A percentile compares a stretch with the other conserved stretches of the same genome.
phyloP scores from a whole-genome alignment of 371 early-diverging fungal genomes.

The Entomophthora muscae region DNA sequence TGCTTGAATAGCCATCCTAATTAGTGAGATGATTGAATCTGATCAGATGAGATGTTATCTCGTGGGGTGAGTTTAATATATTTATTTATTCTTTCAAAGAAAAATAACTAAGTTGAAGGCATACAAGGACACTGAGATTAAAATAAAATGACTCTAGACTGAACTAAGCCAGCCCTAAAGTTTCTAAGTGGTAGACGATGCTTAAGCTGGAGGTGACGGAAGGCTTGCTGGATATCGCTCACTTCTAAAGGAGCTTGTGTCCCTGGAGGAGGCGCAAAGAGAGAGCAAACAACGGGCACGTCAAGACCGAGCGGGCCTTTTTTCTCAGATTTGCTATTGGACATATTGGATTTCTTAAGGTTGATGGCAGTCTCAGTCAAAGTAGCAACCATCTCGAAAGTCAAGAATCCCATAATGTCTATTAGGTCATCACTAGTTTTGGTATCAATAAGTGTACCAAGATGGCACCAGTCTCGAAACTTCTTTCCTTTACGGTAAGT shows the following conservation, averaged over 20 bases:
- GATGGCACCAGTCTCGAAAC: slow-evolving; percentile 91
- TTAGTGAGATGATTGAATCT: too few relatives aligned
- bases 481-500: slow-evolving; percentile 85
- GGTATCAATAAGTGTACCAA: slow-evolving; percentile 66
- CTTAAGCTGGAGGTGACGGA: slow-evolving; percentile 45
- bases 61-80: too few relatives aligned
- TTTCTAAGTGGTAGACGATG: slow-evolving; percentile 50
- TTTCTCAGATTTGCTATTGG: slow-evolving; percentile 6
- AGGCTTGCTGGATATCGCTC: slow-evolving; percentile 83
- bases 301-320: slow-evolving; percentile 10
- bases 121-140: slow-evolving; percentile 18
- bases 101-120: not conserved
- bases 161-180: slow-evolving; percentile 56
- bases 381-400: slow-evolving; percentile 88
- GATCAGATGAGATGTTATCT: too few relatives aligned
- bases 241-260: slow-evolving; percentile 66
- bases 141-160: slow-evolving; percentile 56
- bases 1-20: too few relatives aligned
- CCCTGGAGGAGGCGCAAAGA: slow-evolving; percentile 58
- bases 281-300: slow-evolving; percentile 23
- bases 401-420: slow-evolving; percentile 92
- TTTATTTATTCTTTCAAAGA: too few relatives aligned
- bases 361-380: slow-evolving; percentile 73
- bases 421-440: slow-evolving; percentile 88
- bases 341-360: slow-evolving; percentile 36